Base-by-base conservation (phyloP, 2,329 filamentous ascomycete genomes). In the Pseudocercospora ulei region DNA sequence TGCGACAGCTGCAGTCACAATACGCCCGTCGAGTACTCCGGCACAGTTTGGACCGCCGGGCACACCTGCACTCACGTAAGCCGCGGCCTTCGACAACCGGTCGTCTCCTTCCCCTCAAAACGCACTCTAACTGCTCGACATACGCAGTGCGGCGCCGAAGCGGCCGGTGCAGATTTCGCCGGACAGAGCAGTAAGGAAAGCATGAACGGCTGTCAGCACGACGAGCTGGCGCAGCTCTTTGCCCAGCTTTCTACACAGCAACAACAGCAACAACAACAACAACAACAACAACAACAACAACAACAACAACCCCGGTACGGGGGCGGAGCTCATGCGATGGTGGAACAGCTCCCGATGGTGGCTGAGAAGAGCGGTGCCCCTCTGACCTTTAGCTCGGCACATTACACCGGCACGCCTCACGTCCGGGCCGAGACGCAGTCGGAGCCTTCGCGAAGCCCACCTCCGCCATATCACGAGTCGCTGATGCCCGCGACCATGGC, bases 401-500 rank as follows among this genome's bases (percentile, higher is more conserved):
- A 93, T 61, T 93, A 93, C 61, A 80, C 80, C 48, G 84, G 87
- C 57, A 85, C 83, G 5, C 68, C 80, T 28, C 83, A 92, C 58
- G 57, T 78, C 45, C 67, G 58, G 31, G 61, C 63, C 12, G 66
- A 68, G 38, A 59, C 63, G 12, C 29, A 53, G 52, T 31, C 56
- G 48, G 44, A 58, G 38, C 54, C 56, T 5, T 52, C 56, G 6
- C 41, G 46, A 16, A 56, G 52, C 38, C 56, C 56, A 3, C 56
- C 56, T 3, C 55, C 56, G 16, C 52, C 52, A 5, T 58, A 58
- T 47, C 38, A 44, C 41, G 53, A 56, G 31, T 39, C 49, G 9
- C 20, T 52, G 26, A 50, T 56, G 49, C 47, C 54, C 14, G 50
- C 50, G 33, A 47, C 50, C 33, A 50, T 56, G 50, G 47, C 48